Evolutionary conservation across 2,329 filamentous ascomycete genomes (phyloP), one percentile per base, ranked within the genome.

Genomic region (Fusarium multiceps): DNA sequence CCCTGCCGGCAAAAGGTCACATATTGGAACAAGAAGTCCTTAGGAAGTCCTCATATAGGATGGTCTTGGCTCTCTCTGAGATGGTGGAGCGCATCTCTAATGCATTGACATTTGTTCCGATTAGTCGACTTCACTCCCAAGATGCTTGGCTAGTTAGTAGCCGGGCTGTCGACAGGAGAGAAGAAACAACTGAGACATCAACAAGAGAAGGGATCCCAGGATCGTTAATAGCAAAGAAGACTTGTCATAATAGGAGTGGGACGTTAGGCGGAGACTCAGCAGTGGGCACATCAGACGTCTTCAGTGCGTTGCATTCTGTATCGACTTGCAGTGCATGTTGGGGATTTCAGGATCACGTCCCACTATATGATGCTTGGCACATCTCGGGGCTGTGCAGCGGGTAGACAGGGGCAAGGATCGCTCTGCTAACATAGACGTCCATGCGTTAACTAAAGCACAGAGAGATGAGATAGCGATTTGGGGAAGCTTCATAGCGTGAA

Each of bases 301-400:
- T 20, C 23, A 42, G 32, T 42, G 30, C 32, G 32, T 32, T 34
- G 20, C 20, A 21, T 34, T 23, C 47, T 34, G 47, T 25, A 34
- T 66, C 63, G 47, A 68, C 32, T 57, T 55, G 59, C 62, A 71
- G 67, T 69, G 69, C 66, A 71, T 66, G 42, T 56, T 74, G 62
- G 69, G 55, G 59, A 61, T 37, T 55, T 68, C 55, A 63, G 63
- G 59, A 72, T 64, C 63, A 70, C 28, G 56, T 61, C 65, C 69
- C 65, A 63, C 63, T 57, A 49, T 65, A 51, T 20, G 16, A 72
- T 70, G 64, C 69, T 75, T 71, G 71, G 63, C 71, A 63, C 66
- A 74, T 71, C 68, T 70, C 37, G 64, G 73, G 74, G 74, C 74
- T 76, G 74, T 76, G 73, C 74, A 76, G 64, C 69, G 66, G 72